Base-by-base conservation (phyloP, 2,329 filamentous ascomycete genomes). In the Dactylellina parvicollis region DNA sequence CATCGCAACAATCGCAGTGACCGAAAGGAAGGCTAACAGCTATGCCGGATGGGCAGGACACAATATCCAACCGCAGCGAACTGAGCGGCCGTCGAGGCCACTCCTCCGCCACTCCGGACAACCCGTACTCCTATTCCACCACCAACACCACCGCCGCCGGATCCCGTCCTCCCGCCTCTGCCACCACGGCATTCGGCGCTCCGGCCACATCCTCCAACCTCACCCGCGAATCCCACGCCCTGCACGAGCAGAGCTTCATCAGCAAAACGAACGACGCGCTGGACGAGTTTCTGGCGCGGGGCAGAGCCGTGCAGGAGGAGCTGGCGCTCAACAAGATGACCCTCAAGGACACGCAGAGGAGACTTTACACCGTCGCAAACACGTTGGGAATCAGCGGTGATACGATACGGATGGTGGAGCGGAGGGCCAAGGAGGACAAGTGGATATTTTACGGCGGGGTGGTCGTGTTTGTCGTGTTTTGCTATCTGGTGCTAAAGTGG, bases 381-480 rank as follows among this genome's bases (percentile, higher is more conserved):
- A 98, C 95, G 20, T 82, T 99, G 50, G 95, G 95, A 0, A 87
- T 99, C 71, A 96, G 91, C 79, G 93, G 94, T 18, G 94, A 98
- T 80, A 99, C 95, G 1, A 99, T 99, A 76, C 88, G 95, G 49
- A 98, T 95, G 92, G 90, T 99, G 42, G 94, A 98, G 82, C 83
- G 95, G 77, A 85, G 95, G 75, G 92, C 95, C 55, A 90, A 88
- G 80, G 91, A 98, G 83, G 95, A 99, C 80, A 98, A 97, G 82
- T 98, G 93, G 92, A 96, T 99, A 34, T 99, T 99, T 80, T 91
- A 90, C 85, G 90, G 84, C 0, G 92, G 95, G 0, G 92, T 94
- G 1, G 81, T 96, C 3, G 81, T 95, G 34, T 99, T 99, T 81
- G 91, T 98, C 78, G 79, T 86, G 36, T 99, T 99, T 80, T 96